Evolutionary conservation across 208 protist species (phyloP).

Genomic region (Porcisia hertigi): DNA sequence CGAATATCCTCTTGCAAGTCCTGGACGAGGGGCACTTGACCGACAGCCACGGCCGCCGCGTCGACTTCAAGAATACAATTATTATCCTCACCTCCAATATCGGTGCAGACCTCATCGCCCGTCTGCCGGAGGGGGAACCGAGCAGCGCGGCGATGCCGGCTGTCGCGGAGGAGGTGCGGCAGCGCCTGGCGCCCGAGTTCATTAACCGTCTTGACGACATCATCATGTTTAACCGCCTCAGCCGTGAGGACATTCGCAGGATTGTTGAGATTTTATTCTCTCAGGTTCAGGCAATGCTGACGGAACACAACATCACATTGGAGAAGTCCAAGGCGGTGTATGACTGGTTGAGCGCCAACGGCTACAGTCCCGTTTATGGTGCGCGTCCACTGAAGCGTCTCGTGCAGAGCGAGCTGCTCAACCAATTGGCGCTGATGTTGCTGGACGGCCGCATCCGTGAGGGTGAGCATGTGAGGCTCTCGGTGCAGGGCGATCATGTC

Average conservation of each 20-base stretch:
- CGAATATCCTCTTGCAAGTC: conserved; percentile 97
- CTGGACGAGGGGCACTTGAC: conserved; percentile 98
- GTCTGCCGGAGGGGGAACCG: conserved; percentile 60
- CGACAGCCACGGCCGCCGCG: conserved; percentile 94
- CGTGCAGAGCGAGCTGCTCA: conserved; percentile 93
- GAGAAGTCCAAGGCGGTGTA: conserved; percentile 62
- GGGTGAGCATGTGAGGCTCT: conserved; percentile 62
- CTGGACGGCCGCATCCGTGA: conserved; percentile 82
- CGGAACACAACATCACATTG: conserved; percentile 87
- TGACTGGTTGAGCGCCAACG: conserved; percentile 77
- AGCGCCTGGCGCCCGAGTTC: conserved; percentile 97
- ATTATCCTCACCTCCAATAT: conserved; percentile 98
- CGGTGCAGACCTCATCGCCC: conserved; percentile 86
- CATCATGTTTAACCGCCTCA: conserved; percentile 96
- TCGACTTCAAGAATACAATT: conserved; percentile 98
- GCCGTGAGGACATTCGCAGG: conserved; percentile 61
- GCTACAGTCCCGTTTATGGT: conserved; percentile 95
- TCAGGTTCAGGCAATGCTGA: conserved; percentile 72
- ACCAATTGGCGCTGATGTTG: conserved; percentile 89
- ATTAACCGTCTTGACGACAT: conserved; percentile 98
- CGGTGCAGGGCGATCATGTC: conserved; percentile 45
- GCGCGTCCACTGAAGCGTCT: conserved; percentile 95
- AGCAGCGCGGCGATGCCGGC: conserved; percentile 51
- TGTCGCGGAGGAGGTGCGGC: conserved; percentile 90
- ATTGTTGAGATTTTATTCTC: conserved; percentile 94